Conservation (phyloP, 2,329 filamentous ascomycete genomes). For the Phaeosphaeriaceae sp. region DNA sequence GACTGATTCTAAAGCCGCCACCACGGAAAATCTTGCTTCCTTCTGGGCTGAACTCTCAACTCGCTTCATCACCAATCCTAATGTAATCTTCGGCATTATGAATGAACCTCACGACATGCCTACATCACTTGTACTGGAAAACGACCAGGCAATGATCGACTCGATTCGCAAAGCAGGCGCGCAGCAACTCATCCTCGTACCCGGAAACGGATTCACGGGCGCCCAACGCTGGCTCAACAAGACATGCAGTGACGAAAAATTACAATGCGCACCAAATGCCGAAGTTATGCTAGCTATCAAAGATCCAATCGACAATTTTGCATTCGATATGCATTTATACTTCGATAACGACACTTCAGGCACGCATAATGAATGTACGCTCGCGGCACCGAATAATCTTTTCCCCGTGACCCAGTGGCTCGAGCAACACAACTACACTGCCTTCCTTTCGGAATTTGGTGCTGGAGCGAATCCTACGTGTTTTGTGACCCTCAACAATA, state of each 20-base stretch:
- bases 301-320: constrained; percentile 58
- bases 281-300: constrained; percentile 49
- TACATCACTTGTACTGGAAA: constrained; percentile 53
- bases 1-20: constrained; percentile 53
- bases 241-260: constrained; percentile 18
- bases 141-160: constrained; percentile 57
- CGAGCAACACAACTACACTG: constrained; percentile 53
- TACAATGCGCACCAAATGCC: constrained; percentile 49
- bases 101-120: constrained; percentile 60
- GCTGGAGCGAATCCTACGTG: constrained; percentile 52
- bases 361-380: constrained; percentile 53
- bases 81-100: constrained; percentile 60
- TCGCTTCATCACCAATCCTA: constrained; percentile 51
- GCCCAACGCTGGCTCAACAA: constrained; percentile 55
- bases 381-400: constrained; percentile 51
- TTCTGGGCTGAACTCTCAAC: constrained; percentile 59
- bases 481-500: constrained; percentile 53
- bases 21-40: constrained; percentile 55
- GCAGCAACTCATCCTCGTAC: constrained; percentile 57
- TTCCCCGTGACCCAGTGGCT: constrained; percentile 56
- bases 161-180: constrained; percentile 54
- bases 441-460: constrained; percentile 60
- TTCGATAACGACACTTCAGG: constrained; percentile 59
- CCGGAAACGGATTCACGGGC: constrained; percentile 59
- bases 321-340: constrained; percentile 60